Percentiles rank a stretch among this genome's conserved stretches.
Evolutionary conservation across 495 filamentous ascomycete genomes (phyloP).

Genomic region (Astrothelium macrocarpum): DNA sequence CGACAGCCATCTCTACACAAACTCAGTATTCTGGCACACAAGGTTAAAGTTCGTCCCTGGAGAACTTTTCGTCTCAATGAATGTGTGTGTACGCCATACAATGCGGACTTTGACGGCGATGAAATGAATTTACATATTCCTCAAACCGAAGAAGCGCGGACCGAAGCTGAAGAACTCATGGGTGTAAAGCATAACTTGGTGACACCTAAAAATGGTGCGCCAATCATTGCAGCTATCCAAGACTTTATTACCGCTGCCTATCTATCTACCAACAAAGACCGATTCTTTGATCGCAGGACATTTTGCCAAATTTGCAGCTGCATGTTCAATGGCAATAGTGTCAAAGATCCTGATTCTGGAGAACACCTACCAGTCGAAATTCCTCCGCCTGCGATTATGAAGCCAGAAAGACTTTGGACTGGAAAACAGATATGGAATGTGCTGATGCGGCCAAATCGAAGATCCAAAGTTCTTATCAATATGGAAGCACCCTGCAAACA

Average conservation of each 20-base stretch:
- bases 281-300: slow-evolving; percentile 75
- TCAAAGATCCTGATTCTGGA: slow-evolving; percentile 28
- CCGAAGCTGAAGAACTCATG: slow-evolving; percentile 94
- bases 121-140: slow-evolving; percentile 99
- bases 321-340: slow-evolving; percentile 70
- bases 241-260: slow-evolving; percentile 97
- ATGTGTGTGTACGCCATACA: slow-evolving; percentile 96
- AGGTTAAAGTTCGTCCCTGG: slow-evolving; percentile 86
- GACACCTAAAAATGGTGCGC: slow-evolving; percentile 95
- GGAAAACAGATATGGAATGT: slow-evolving; percentile 97
- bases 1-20: slow-evolving; percentile 97
- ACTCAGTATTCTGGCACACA: slow-evolving; percentile 91
- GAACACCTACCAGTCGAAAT: slow-evolving; percentile 59
- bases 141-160: slow-evolving; percentile 92
- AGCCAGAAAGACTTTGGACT: slow-evolving; percentile 85
- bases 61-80: slow-evolving; percentile 95
- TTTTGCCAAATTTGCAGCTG: slow-evolving; percentile 86
- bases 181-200: slow-evolving; percentile 93
- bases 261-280: slow-evolving; percentile 83
- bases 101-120: slow-evolving; percentile 98
- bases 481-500: slow-evolving; percentile 86
- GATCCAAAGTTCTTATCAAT: slow-evolving; percentile 74
- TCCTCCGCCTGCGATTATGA: slow-evolving; percentile 74
- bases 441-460: slow-evolving; percentile 81
- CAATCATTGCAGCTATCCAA: slow-evolving; percentile 95